A percentile compares a stretch with the other conserved stretches of the same genome.
Evolutionary conservation across 306 rosid genomes (phyloP).

Genomic region (Castanea sativa): DNA sequence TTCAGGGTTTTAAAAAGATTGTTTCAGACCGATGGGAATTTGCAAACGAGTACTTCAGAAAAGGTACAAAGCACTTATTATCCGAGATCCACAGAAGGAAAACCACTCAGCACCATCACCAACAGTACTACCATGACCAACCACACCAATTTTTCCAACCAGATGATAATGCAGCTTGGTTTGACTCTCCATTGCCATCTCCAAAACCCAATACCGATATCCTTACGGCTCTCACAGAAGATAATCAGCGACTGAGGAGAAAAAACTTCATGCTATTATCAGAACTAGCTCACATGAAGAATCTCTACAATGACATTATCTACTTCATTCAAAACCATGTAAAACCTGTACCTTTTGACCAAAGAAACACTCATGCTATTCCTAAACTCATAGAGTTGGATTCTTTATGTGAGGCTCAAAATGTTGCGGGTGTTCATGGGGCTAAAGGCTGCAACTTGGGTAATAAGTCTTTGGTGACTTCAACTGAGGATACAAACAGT

Average conservation of each 20-base stretch:
- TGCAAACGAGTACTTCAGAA: slow-evolving; percentile 72
- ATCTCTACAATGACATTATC: slow-evolving; percentile 74
- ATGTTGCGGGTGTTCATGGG: neutral
- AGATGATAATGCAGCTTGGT: slow-evolving; percentile 36
- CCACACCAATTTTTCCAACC: slow-evolving; percentile 28
- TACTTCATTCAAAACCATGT: slow-evolving; percentile 78
- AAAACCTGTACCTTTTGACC: slow-evolving; percentile 41
- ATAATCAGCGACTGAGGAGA: slow-evolving; percentile 64
- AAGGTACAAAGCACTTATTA: slow-evolving; percentile 60
- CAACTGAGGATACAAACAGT: slow-evolving; percentile 20
- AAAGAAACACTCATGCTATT: slow-evolving; percentile 19
- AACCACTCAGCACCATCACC: slow-evolving; percentile 47
- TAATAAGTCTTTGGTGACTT: slow-evolving; percentile 15
- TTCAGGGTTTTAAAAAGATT: slow-evolving; percentile 76
- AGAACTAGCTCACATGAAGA: slow-evolving; percentile 76
- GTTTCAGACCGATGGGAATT: slow-evolving; percentile 89
- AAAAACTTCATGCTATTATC: slow-evolving; percentile 70
- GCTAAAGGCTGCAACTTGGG: slow-evolving; percentile 12
- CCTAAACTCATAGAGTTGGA: slow-evolving; percentile 49
- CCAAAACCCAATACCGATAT: slow-evolving; percentile 38
- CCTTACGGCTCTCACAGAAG: slow-evolving; percentile 57
- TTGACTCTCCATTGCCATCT: slow-evolving; percentile 29
- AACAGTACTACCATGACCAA: slow-evolving; percentile 40
- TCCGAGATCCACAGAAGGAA: slow-evolving; percentile 77
- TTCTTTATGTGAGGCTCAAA: slow-evolving; percentile 21